These are phyloP conservation scores for Pyricularia pennisetigena DNA, from an alignment of 2,329 filamentous ascomycete genomes.

Conservation along the genomic window DNA sequence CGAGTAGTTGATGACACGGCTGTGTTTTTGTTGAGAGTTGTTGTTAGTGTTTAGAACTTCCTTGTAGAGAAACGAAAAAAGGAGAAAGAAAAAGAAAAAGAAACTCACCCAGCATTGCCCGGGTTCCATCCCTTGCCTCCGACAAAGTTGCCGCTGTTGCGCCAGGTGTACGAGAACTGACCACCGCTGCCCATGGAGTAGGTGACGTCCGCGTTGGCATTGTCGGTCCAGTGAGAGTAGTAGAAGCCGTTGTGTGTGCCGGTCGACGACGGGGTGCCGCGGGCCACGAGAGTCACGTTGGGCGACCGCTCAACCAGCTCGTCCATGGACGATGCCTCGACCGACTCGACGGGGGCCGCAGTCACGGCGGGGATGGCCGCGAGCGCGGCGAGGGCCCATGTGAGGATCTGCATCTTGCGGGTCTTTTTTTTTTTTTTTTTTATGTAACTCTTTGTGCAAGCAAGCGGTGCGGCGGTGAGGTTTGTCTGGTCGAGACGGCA, in stretches of 20 bases:
- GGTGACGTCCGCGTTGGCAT: slow-evolving; percentile 20
- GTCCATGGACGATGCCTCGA: slow-evolving; percentile 1
- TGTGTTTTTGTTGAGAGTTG: not conserved
- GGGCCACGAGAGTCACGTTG: not conserved
- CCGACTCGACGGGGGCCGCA: not conserved
- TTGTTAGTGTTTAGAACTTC: not conserved
- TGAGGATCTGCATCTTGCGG: not conserved
- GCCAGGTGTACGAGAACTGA: slow-evolving; percentile 30
- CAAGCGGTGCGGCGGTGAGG: not conserved
- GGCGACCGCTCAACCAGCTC: slow-evolving; percentile 1
- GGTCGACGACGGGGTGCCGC: not conserved
- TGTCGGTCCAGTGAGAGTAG: slow-evolving; percentile 32
- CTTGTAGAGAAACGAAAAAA: not conserved
- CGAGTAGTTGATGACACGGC: slow-evolving; percentile 28
- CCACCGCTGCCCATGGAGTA: slow-evolving; percentile 31
- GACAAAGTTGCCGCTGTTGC: slow-evolving; percentile 31
- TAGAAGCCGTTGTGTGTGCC: slow-evolving; percentile 27
- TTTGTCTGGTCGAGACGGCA: not conserved
- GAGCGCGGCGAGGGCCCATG: not conserved
- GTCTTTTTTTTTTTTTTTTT: not conserved
- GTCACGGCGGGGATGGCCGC: not conserved
- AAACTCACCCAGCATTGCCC: not conserved
- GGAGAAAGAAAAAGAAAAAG: not conserved
- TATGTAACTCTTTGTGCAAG: not conserved
- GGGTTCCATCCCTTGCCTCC: slow-evolving; percentile 1